Conservation (phyloP, 495 filamentous ascomycete genomes). For the Echria macrotheca region DNA sequence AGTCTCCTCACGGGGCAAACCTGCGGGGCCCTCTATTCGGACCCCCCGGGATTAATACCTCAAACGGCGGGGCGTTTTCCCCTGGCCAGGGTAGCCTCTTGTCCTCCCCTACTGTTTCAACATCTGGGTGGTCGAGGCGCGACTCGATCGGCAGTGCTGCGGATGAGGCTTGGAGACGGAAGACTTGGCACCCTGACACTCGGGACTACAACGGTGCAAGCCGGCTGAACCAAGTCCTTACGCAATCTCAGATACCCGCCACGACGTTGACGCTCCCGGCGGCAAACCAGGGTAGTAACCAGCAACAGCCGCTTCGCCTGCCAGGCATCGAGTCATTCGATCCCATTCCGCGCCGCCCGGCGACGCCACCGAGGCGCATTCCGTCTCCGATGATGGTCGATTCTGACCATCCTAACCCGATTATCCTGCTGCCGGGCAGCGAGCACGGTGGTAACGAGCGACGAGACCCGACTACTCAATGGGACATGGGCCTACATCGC, state of each 20-base stretch:
- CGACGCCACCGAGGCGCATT: constrained; percentile 57
- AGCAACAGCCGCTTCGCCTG: constrained; percentile 49
- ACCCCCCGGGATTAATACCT: constrained; percentile 43
- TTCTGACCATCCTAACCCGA: constrained; percentile 36
- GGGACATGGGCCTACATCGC: constrained; percentile 71
- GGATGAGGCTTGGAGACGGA: constrained; percentile 71
- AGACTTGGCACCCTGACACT: constrained; percentile 87
- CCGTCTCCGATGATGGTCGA: constrained; percentile 68
- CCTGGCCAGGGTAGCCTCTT: constrained; percentile 48
- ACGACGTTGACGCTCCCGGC: constrained; percentile 49
- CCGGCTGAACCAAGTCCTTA: constrained; percentile 44
- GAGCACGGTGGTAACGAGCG: constrained; percentile 54
- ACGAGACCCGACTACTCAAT: constrained; percentile 54
- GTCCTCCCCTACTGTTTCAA: constrained; percentile 65
- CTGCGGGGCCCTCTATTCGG: constrained; percentile 57
- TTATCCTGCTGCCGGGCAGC: constrained; percentile 34
- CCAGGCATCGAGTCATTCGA: constrained; percentile 92
- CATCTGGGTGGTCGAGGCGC: constrained; percentile 55
- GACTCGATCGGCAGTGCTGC: constrained; percentile 56
- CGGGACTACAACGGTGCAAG: constrained; percentile 45
- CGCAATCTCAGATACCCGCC: constrained; percentile 56
- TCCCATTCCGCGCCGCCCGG: constrained; percentile 55
- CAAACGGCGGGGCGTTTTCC: constrained; percentile 52
- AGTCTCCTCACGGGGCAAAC: constrained; percentile 53
- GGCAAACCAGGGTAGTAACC: constrained; percentile 35